Conservation (phyloP, 1,139 yeast genomes). For the Zygotorulaspora mrakii region DNA sequence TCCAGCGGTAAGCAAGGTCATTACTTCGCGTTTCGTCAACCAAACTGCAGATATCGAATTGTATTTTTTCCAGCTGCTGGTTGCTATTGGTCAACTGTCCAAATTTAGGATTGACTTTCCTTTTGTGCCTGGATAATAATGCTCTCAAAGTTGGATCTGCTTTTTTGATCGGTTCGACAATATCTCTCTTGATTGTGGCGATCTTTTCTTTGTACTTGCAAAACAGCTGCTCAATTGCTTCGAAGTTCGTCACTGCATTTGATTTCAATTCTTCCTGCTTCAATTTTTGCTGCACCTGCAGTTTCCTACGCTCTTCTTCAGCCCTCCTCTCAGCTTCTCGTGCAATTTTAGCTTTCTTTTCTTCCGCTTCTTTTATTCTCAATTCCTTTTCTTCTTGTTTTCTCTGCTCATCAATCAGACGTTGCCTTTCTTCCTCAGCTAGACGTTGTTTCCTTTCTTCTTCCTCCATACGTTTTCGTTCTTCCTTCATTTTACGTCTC, state of each 20-base stretch:
- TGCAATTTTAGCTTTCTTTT: constrained; percentile 7
- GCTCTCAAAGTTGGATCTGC: constrained; percentile 42
- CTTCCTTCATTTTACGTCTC: constrained; percentile 17
- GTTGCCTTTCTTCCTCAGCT: constrained; percentile 16
- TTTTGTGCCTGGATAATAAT: constrained; percentile 45
- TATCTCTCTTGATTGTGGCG: constrained; percentile 52
- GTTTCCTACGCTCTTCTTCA: constrained; percentile 12
- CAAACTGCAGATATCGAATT: constrained; percentile 48
- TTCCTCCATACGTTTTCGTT: constrained; percentile 14
- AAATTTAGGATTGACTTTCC: constrained; percentile 80
- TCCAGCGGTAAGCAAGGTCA: constrained; percentile 62
- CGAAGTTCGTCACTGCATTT: constrained; percentile 16
- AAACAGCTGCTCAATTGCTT: constrained; percentile 46
- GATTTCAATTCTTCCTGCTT: constrained; percentile 18
- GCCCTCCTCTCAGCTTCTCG: constrained; percentile 11
- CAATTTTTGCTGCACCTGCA: constrained; percentile 18
- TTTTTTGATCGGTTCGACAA: constrained; percentile 51
- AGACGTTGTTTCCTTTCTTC: constrained; percentile 17
- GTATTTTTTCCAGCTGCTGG: constrained; percentile 53
- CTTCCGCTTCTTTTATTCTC: constrained; percentile 13
- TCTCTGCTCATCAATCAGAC: constrained; percentile 12
- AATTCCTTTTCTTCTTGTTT: constrained; percentile 13
- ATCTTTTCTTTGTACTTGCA: constrained; percentile 54
- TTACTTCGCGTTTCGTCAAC: constrained; percentile 46
- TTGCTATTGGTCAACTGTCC: constrained; percentile 83